Evolutionary conservation across 495 filamentous ascomycete genomes (phyloP), one percentile per base, ranked within the genome.

Genomic region (Lophiotrema nucula): DNA sequence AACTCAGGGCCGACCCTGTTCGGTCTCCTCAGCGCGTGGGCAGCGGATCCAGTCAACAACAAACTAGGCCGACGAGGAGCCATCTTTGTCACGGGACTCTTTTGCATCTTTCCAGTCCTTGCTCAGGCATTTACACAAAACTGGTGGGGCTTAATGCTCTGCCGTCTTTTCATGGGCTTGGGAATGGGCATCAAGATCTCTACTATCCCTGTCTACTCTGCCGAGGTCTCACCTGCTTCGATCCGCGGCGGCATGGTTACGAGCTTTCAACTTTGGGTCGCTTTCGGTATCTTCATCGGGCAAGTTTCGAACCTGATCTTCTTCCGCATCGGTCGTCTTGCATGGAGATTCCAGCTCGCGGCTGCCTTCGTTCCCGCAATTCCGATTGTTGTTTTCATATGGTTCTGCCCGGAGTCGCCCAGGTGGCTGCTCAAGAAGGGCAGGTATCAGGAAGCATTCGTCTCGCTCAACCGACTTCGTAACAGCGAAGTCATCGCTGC

Each of bases 391-490:
- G 25, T 56, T 18, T 13, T 28, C 23, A 38, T 61, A 10, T 56
- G 23, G n/a, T 43, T 56, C 25, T 61, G 50, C 51, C 24, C 31
- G 4, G 58, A 61, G 25, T 53, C 47, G 2, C 60, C 60, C 8
- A 27, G 60, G 6, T 64, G 60, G 60, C 39, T 53, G 2, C 15
- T 64, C 21, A 64, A 64, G 23, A 51, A 52, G 27, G 47, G 47
- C 22, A 27, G 47, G 10, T 47, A 53, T 31, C 27, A 43, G 26
- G 23, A 64, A n/a, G 44, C 60, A 4, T 58, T 28, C 28, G 22
- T 41, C 10, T 41, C 60, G 16, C 24, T 63, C 21, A 18, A n/a
- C 31, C 46, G 47, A 3, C 18, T 64, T 2, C 53, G 60, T 0
- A 47, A 53, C 28, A 53, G 24, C 16, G 31, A 38, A 16, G 13